phyloP scores from a whole-genome alignment of 192 early-diverging fungal genomes.

The Podila horticola region DNA sequence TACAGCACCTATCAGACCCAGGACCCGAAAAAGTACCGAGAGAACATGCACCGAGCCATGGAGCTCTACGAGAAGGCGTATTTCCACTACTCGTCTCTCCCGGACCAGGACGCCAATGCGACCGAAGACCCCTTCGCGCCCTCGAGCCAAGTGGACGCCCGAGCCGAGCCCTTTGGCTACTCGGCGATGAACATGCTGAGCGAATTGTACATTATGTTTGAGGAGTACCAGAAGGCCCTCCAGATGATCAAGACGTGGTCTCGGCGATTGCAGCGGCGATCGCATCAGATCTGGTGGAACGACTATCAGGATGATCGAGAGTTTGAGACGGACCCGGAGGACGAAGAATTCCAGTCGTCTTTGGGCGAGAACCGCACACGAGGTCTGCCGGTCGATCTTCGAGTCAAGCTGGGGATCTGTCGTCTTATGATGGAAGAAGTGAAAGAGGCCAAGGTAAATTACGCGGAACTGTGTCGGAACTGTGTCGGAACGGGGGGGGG shows the following conservation, averaged over 20 bases:
- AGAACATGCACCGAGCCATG: slow-evolving; percentile 70
- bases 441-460: slow-evolving; percentile 71
- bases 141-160: slow-evolving; percentile 47
- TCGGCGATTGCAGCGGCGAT: slow-evolving; percentile 75
- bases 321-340: slow-evolving; percentile 60
- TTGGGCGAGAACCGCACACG: slow-evolving; percentile 38
- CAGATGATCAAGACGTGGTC: slow-evolving; percentile 76
- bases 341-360: slow-evolving; percentile 34
- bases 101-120: slow-evolving; percentile 33
- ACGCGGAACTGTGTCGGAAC: neutral
- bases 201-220: slow-evolving; percentile 84
- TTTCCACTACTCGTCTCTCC: slow-evolving; percentile 44
- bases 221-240: slow-evolving; percentile 80
- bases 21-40: slow-evolving; percentile 36
- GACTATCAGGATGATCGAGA: slow-evolving; percentile 66
- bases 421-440: slow-evolving; percentile 75
- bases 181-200: slow-evolving; percentile 89
- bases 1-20: slow-evolving; percentile 42
- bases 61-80: slow-evolving; percentile 66
- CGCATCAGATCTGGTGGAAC: slow-evolving; percentile 73
- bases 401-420: slow-evolving; percentile 86
- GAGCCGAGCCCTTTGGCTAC: slow-evolving; percentile 69
- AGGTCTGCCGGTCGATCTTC: slow-evolving; percentile 84
- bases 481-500: no score
- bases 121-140: slow-evolving; percentile 48